phyloP scores from a whole-genome alignment of 2,329 filamentous ascomycete genomes.

The Penicillium corylophilum region DNA sequence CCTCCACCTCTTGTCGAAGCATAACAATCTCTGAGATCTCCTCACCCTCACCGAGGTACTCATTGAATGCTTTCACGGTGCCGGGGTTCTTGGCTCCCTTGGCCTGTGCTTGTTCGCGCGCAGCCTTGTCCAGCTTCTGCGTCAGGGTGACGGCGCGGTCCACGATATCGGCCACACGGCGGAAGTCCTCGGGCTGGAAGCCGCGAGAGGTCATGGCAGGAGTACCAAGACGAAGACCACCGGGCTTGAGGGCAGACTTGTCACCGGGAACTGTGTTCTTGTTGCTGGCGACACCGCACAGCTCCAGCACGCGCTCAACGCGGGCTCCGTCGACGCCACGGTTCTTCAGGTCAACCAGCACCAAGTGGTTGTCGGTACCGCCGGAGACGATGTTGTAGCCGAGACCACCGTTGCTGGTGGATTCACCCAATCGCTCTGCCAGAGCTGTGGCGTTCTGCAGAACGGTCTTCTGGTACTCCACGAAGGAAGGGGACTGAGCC shows the following conservation, averaged over 20 bases:
- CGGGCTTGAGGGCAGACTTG: conserved; percentile 87
- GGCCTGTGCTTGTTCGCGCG: conserved; percentile 71
- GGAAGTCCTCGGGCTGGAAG: conserved; percentile 87
- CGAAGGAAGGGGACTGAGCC: conserved; percentile 86
- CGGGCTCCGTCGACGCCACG: conserved; percentile 85
- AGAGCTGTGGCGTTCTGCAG: conserved; percentile 91
- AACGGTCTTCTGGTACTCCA: conserved; percentile 89
- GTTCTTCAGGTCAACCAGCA: conserved; percentile 89
- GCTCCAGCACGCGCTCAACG: conserved; percentile 84
- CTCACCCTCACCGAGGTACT: conserved; percentile 77
- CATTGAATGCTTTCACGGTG: conserved; percentile 98
- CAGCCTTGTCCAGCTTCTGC: conserved; percentile 68
- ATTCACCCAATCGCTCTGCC: conserved; percentile 67
- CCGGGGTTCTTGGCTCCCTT: conserved; percentile 90
- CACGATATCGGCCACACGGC: conserved; percentile 79
- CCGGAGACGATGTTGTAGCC: conserved; percentile 94
- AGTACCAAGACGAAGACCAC: conserved; percentile 89
- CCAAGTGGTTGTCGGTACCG: conserved; percentile 97
- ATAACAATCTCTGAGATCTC: conserved; percentile 79
- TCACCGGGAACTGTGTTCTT: conserved; percentile 99
- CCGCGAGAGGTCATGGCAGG: conserved; percentile 97
- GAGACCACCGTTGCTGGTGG: conserved; percentile 67
- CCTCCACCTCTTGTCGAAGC: conserved; percentile 84
- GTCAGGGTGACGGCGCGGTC: conserved; percentile 80
- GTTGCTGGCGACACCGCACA: conserved; percentile 95